Base-by-base conservation (phyloP, 2,329 filamentous ascomycete genomes). In the Calonectria pseudoturangicola region DNA sequence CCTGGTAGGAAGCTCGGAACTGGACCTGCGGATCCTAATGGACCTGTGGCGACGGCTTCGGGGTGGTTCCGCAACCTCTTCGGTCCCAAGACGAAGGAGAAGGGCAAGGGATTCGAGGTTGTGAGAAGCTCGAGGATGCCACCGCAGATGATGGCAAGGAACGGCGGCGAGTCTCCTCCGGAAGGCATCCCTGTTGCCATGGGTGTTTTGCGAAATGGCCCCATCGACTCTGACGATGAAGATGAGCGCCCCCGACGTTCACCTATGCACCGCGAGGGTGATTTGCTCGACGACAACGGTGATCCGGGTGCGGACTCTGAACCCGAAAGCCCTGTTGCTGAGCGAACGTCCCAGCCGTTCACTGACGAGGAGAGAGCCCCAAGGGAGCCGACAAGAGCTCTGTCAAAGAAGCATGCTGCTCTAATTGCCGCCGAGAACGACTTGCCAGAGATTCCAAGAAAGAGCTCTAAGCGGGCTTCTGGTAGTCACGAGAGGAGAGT, bases 31-130 rank as follows among this genome's bases (percentile, higher is more conserved):
- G 96, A 99, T 85, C 97, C 97, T 0, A 98, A 96, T 45, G 95
- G 96, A 0, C 95, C 96, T 0, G 94, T 98, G 25, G 94, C 95
- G 2, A 96, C 94, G 9, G 96, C 97, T 0, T 93, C 94, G 0
- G 95, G 95, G 5, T 99, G 96, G 95, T 91, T 98, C 83, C 93
- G 94, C 77, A 90, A 89, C 66, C 82, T 98, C 7, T 90, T 98
- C 71, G 93, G 92, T 15, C 94, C 93, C 18, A 98, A 97, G 85
- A 95, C 92, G 8, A 98, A 98, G 81, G 96, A 98, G 76, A 98
- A 97, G 84, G 93, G 93, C 76, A 98, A 98, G 84, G 97, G 97
- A 0, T 99, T 99, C 77, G 97, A 98, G 83, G 97, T 99, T 6
- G 96, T 99, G 18, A 89, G 97, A 79, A 98, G 96, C 82, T 91